Conservation (phyloP, 192 early-diverging fungal genomes). For the Mortierella claussenii region DNA sequence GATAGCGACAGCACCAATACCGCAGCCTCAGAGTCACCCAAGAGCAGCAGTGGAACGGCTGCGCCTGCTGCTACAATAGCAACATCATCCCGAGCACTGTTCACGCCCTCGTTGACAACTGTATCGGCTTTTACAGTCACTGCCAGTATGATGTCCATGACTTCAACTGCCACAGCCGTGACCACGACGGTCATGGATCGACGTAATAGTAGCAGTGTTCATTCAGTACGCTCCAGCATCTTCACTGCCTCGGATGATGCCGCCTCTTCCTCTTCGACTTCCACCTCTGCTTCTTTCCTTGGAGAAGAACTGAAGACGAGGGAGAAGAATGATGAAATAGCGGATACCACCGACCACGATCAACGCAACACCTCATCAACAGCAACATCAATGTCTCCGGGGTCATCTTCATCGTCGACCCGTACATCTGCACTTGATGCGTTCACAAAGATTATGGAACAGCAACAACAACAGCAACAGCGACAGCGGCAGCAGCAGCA, state of each 20-base stretch:
- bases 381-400: neutral
- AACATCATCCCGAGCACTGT: neutral
- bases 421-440: constrained; percentile 11
- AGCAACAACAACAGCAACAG: constrained; percentile 1
- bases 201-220: neutral
- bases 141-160: neutral
- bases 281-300: neutral
- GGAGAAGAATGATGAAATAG: neutral
- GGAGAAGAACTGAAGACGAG: too few species aligned
- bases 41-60: neutral
- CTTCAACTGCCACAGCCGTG: too few species aligned
- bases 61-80: neutral
- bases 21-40: neutral
- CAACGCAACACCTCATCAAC: neutral
- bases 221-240: neutral
- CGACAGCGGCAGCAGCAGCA: neutral
- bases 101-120: neutral
- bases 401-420: too few species aligned
- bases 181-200: too few species aligned
- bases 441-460: constrained; percentile 15
- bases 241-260: neutral
- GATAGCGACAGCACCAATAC: too few species aligned
- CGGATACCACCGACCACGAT: neutral
- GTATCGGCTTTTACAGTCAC: neutral
- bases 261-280: neutral